These are phyloP conservation scores for Sordariomycetes sp. DNA, from an alignment of 2,329 filamentous ascomycete genomes.

Conservation along the genomic window DNA sequence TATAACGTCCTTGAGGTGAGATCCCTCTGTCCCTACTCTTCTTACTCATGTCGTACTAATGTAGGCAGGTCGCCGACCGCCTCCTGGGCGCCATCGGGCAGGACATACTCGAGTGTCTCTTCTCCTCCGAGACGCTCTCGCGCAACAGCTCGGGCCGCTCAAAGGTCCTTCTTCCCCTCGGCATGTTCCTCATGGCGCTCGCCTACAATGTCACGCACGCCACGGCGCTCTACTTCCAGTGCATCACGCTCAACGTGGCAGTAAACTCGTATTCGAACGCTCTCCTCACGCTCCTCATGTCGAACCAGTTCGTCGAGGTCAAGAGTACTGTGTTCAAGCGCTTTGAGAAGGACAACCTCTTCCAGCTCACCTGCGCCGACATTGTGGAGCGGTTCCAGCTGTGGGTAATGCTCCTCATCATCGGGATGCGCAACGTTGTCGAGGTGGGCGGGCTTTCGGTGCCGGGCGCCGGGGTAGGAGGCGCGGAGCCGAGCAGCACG, in stretches of 20 bases:
- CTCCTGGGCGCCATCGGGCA: slow-evolving; percentile 85
- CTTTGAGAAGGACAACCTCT: slow-evolving; percentile 94
- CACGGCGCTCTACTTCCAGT: slow-evolving; percentile 85
- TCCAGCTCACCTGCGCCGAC: slow-evolving; percentile 92
- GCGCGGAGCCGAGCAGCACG: slow-evolving; percentile 19
- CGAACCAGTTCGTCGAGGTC: slow-evolving; percentile 98
- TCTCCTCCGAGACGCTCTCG: slow-evolving; percentile 84
- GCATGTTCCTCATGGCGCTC: slow-evolving; percentile 80
- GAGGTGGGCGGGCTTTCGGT: slow-evolving; percentile 79
- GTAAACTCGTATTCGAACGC: slow-evolving; percentile 99
- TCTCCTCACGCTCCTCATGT: slow-evolving; percentile 78
- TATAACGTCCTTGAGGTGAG: slow-evolving; percentile 85
- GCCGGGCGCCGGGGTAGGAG: slow-evolving; percentile 35
- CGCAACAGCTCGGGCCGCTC: slow-evolving; percentile 79
- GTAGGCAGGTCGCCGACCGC: slow-evolving; percentile 58
- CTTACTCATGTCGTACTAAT: background rate
- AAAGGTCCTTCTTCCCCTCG: slow-evolving; percentile 77
- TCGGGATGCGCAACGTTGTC: slow-evolving; percentile 89
- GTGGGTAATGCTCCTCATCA: slow-evolving; percentile 95
- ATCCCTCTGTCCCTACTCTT: background rate
- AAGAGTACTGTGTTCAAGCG: slow-evolving; percentile 98
- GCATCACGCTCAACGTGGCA: slow-evolving; percentile 93
- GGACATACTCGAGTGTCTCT: slow-evolving; percentile 90
- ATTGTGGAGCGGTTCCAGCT: slow-evolving; percentile 95
- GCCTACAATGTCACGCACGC: slow-evolving; percentile 82